Conservation (phyloP, 1,139 yeast species). For the Sugiyamaella xylanicola region DNA sequence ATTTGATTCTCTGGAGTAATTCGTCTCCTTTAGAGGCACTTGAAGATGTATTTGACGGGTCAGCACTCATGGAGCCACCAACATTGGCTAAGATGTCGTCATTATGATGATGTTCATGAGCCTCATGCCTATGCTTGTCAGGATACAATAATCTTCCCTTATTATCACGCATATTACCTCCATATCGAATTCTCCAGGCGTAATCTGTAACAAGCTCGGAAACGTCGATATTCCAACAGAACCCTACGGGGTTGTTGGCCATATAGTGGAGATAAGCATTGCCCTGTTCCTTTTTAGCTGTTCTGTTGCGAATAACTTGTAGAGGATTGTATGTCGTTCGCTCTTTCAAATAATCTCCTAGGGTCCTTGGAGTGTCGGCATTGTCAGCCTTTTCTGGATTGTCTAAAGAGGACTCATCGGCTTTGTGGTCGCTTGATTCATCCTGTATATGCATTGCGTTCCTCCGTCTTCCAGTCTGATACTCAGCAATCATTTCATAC, state of each 20-base stretch:
- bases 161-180: slow-evolving; percentile 59
- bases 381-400: slow-evolving; percentile 11
- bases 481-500: slow-evolving; percentile 52
- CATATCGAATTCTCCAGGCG: slow-evolving; percentile 67
- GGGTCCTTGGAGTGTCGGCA: background rate
- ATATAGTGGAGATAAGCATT: slow-evolving; percentile 19
- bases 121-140: slow-evolving; percentile 2
- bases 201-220: slow-evolving; percentile 64
- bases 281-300: slow-evolving; percentile 29
- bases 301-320: slow-evolving; percentile 74
- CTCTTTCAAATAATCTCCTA: slow-evolving; percentile 16
- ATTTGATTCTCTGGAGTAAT: slow-evolving; percentile 27
- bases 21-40: slow-evolving; percentile 26
- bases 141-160: slow-evolving; percentile 66
- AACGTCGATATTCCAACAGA: slow-evolving; percentile 68
- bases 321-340: slow-evolving; percentile 63
- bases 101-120: slow-evolving; percentile 1
- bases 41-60: background rate
- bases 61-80: background rate
- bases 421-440: background rate
- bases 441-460: background rate
- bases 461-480: slow-evolving; percentile 32
- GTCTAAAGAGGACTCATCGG: background rate
- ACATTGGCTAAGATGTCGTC: background rate
- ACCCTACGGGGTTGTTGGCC: slow-evolving; percentile 15